Conservation (phyloP, 169 alveolate species). For the Babesia gibsoni region DNA sequence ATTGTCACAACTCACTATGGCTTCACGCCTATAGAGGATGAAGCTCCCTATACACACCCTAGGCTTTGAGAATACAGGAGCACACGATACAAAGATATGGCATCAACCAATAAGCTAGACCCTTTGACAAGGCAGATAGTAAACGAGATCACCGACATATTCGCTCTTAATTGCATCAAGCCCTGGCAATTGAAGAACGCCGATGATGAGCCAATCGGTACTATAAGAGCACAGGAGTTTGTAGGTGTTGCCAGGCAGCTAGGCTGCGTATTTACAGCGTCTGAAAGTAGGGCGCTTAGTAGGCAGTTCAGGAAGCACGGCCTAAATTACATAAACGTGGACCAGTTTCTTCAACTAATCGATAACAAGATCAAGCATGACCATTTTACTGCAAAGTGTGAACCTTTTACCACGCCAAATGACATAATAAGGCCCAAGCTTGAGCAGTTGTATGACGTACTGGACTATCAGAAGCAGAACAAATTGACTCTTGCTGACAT, state of each 20-base stretch:
- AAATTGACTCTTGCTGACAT: constrained; percentile 49
- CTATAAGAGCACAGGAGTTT: constrained; percentile 22
- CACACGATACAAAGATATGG: background rate
- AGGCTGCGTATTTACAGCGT: constrained; percentile 54
- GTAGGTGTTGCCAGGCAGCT: constrained; percentile 58
- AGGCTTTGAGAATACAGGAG: background rate
- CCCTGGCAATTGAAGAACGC: constrained; percentile 51
- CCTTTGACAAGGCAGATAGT: constrained; percentile 15
- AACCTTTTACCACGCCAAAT: constrained; percentile 25
- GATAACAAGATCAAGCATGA: constrained; percentile 50
- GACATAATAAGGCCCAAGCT: constrained; percentile 19
- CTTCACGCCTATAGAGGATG: too few species aligned
- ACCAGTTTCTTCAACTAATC: constrained; percentile 51
- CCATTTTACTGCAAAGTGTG: constrained; percentile 18
- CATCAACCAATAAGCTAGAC: background rate
- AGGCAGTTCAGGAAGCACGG: constrained; percentile 20
- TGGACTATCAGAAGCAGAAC: constrained; percentile 55
- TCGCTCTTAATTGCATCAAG: constrained; percentile 51
- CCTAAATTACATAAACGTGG: constrained; percentile 41
- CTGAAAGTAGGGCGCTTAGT: constrained; percentile 35
- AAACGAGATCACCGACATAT: constrained; percentile 35
- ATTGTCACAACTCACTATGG: too few species aligned
- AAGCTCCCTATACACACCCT: background rate
- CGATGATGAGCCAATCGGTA: constrained; percentile 13
- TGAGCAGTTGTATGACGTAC: constrained; percentile 28